Evolutionary conservation across 2,329 filamentous ascomycete species (phyloP), one percentile per base, ranked within the genome.

Genomic region (Penicillium sp.): DNA sequence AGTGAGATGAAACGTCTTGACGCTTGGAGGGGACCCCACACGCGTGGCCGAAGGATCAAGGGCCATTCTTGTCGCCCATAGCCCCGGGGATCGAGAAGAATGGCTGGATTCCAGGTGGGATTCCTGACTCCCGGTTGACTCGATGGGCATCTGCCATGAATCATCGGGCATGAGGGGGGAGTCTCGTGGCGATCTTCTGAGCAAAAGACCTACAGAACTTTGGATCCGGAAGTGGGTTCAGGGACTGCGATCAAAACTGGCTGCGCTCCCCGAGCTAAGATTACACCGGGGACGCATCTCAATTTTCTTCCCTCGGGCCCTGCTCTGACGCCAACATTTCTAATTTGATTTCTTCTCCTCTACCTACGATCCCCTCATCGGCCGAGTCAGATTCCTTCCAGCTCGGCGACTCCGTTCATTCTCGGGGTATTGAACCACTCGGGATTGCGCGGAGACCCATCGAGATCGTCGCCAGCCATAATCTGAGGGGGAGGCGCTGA

Each of bases 241-340:
- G 35, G 30, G 33, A 40, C 34, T 23, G 25, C 20, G 25, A 26
- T 19, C 33, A 50, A 51, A 51, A 47, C 48, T 43, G 48, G 48
- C 36, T 51, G 21, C 19, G 33, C 7, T 26, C 31, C 14, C 25
- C 37, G n/a, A n/a, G 16, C 26, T 15, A 34, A 38, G 32, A 37
- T 30, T 13, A 31, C 28, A 15, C 10, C 10, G 28, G 28, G 14
- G 4, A 15, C 13, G 6, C 13, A 9, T 9, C 17, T 16, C 14
- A 31, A 13, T 26, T 33, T 19, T 13, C 17, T 21, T 21, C 19
- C 20, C 19, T 41, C 26, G 4, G 4, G 11, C 25, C 6, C 11
- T 27, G 10, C 25, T 27, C 10, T n/a, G n/a, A n/a, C n/a, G n/a
- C n/a, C n/a, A n/a, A n/a, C n/a, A n/a, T n/a, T n/a, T n/a, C n/a